These are phyloP conservation scores for Trichosporon inkin DNA, from an alignment of 1,284 basidiomycete species.

Conservation along the genomic window DNA sequence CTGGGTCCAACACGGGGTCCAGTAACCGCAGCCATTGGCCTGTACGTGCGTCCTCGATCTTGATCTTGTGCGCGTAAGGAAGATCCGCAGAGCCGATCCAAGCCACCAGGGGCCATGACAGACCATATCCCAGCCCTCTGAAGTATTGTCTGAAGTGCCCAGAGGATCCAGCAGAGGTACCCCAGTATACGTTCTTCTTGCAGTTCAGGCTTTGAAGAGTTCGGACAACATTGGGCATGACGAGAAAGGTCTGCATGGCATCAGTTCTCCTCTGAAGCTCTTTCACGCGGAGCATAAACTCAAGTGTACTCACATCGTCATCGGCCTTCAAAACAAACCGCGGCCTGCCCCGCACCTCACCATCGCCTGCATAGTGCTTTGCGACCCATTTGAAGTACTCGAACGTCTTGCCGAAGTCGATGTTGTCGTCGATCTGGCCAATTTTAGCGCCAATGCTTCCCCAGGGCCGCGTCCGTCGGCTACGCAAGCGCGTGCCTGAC, in stretches of 20 bases:
- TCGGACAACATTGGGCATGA: slow-evolving; percentile 50
- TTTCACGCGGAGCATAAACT: neutral
- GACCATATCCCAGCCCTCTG: slow-evolving; percentile 51
- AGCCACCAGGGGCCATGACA: slow-evolving; percentile 50
- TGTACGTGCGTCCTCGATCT: slow-evolving; percentile 51
- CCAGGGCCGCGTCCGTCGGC: neutral
- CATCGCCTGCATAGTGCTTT: slow-evolving; percentile 39
- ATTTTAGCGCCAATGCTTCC: neutral
- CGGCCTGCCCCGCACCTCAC: slow-evolving; percentile 45
- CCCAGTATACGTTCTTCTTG: slow-evolving; percentile 50
- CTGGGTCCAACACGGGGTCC: slow-evolving; percentile 46
- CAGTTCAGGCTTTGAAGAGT: slow-evolving; percentile 49
- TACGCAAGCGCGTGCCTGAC: neutral
- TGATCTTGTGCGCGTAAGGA: slow-evolving; percentile 44
- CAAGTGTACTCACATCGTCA: slow-evolving; percentile 45
- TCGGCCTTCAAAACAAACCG: slow-evolving; percentile 52
- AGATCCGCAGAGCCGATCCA: slow-evolving; percentile 50
- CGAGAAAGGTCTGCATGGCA: slow-evolving; percentile 44
- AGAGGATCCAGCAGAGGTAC: slow-evolving; percentile 46
- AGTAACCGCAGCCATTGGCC: slow-evolving; percentile 49
- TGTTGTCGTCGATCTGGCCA: slow-evolving; percentile 47
- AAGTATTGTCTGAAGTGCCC: slow-evolving; percentile 49
- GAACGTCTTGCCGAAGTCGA: slow-evolving; percentile 51
- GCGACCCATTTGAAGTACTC: slow-evolving; percentile 51
- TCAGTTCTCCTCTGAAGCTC: neutral